Evolutionary conservation across 2,329 filamentous ascomycete genomes (phyloP).

Genomic region (Nectriaceae sp.): DNA sequence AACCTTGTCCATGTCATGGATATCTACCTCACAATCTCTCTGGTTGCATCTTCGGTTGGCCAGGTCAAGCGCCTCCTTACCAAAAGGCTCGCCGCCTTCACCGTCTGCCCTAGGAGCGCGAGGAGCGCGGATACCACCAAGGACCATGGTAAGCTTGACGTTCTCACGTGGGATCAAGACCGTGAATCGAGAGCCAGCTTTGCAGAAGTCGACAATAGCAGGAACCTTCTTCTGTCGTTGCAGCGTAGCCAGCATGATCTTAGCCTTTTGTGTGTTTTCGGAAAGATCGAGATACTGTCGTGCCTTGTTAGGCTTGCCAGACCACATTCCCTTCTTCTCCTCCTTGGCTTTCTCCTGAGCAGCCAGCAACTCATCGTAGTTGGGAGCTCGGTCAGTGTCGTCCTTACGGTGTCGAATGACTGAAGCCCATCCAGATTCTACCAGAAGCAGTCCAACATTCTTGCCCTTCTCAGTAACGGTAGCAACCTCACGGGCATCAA

Average conservation of each 20-base stretch:
- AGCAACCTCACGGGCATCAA: slow-evolving; percentile 92
- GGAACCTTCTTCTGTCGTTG: slow-evolving; percentile 91
- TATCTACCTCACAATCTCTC: slow-evolving; percentile 93
- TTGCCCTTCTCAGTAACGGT: slow-evolving; percentile 82
- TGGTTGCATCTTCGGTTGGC: slow-evolving; percentile 88
- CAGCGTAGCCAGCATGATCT: slow-evolving; percentile 85
- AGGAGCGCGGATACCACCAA: slow-evolving; percentile 89
- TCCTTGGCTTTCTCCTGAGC: slow-evolving; percentile 83
- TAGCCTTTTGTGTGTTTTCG: slow-evolving; percentile 91
- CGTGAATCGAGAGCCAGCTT: slow-evolving; percentile 93
- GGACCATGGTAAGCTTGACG: slow-evolving; percentile 90
- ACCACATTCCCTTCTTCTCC: slow-evolving; percentile 94
- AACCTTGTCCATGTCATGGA: slow-evolving; percentile 93
- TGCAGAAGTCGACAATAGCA: slow-evolving; percentile 94
- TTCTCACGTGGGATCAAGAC: slow-evolving; percentile 89
- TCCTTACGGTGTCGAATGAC: slow-evolving; percentile 95
- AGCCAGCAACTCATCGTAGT: slow-evolving; percentile 86
- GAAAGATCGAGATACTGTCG: slow-evolving; percentile 89
- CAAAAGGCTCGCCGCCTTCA: slow-evolving; percentile 86
- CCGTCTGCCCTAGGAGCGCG: slow-evolving; percentile 76
- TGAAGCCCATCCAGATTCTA: slow-evolving; percentile 91
- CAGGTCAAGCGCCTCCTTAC: slow-evolving; percentile 90
- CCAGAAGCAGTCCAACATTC: slow-evolving; percentile 80
- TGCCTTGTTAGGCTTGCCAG: slow-evolving; percentile 79
- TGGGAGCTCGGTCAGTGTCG: slow-evolving; percentile 88